Percentiles rank a stretch among this genome's conserved stretches.
These are phyloP conservation scores for Ilex paraguariensis DNA, from an alignment of 305 asterid genomes.

Conservation along the genomic window DNA sequence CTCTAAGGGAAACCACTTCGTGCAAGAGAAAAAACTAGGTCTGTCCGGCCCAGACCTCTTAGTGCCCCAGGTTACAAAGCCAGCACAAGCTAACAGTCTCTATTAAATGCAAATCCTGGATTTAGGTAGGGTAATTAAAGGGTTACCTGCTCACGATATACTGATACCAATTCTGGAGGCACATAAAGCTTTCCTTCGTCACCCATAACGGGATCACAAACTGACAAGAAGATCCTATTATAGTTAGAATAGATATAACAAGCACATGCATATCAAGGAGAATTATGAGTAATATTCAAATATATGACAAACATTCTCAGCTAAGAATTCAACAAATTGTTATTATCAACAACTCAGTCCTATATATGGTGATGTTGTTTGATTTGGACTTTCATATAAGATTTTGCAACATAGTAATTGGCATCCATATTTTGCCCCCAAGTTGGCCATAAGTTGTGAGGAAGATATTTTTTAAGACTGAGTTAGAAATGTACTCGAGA, in stretches of 20 bases:
- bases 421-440: neutral
- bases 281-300: neutral
- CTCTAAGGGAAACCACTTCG: neutral
- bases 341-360: neutral
- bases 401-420: neutral
- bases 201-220: conserved; percentile 97
- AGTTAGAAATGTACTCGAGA: neutral
- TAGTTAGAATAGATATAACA: conserved; percentile 8
- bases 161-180: conserved; percentile 78
- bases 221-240: conserved; percentile 39
- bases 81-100: neutral
- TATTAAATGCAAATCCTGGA: neutral
- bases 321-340: neutral
- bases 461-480: neutral
- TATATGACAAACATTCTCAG: neutral
- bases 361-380: no score
- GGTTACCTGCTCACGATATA: conserved; percentile 87
- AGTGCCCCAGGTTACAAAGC: no score
- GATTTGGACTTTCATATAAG: no score
- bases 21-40: neutral
- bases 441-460: neutral
- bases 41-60: no score
- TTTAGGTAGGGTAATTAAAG: neutral
- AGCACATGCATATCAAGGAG: conserved; percentile 3
- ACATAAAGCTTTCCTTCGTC: conserved; percentile 96